Base-by-base conservation (phyloP, 2,329 filamentous ascomycete genomes). In the Monosporascus sp. region DNA sequence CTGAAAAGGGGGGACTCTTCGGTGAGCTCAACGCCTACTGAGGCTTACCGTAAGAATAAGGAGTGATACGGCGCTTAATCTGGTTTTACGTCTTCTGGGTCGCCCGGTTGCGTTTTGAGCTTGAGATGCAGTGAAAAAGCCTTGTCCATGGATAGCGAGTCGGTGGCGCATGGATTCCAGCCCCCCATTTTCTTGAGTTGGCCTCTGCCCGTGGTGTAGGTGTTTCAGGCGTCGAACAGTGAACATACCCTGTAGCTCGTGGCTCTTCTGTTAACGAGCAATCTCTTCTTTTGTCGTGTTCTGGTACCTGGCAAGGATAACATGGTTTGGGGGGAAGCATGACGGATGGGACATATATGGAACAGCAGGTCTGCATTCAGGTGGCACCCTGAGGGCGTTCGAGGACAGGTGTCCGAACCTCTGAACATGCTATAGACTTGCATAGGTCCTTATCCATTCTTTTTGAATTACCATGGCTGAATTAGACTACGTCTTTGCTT, bases 401-500 rank as follows among this genome's bases (percentile, higher is more conserved):
- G 19, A 14, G 31, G 31, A 34, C 9, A 34, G 31, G 31, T 14
- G 9, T 14, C 31, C 11, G 11, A 34, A 34, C 11, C 31, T 34
- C 11, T 5, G 11, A 14, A 3, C 31, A 34, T 34, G 31, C 31
- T 14, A 34, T 34, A 34, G 11, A 34, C 31, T 14, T 34, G 5
- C 31, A 34, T 34, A 34, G 9, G 11, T 14, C 31, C 5, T 11
- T 14, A 14, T 14, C 31, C 11, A 34, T 14, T 34, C 9, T 14
- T 14, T 14, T 14, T 14, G 31, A 34, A 34, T 45, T 24, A 53
- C 54, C 54, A 11, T 50, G n/a, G 26, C 51, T 53, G 38, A 56
- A 56, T 31, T 56, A 44, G 20, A 56, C 52, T 19, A 56, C 51
- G 8, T 44, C 50, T 51, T 53, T 56, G 48, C 54, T 56, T 11